Evolutionary conservation across 768 basidiomycete species (phyloP).

Genomic region (Boletus vinaceobasis): DNA sequence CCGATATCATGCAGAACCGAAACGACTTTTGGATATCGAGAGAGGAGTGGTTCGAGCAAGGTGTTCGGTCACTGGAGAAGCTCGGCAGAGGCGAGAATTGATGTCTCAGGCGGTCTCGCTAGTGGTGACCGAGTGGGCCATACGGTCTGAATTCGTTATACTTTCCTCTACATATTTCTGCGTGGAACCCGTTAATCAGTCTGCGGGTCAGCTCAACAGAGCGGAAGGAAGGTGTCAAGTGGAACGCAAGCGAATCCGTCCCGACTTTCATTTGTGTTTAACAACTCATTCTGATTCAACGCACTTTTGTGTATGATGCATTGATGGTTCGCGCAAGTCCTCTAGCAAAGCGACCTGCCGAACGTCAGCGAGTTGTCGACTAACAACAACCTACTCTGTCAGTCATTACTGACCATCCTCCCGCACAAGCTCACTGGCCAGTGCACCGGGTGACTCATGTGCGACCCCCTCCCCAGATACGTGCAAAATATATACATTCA

Average conservation of each 20-base stretch:
- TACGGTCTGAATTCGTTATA: not conserved
- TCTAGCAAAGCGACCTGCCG: not conserved
- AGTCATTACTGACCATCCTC: not conserved
- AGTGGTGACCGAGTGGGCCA: not conserved
- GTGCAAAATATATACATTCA: conserved; percentile 29
- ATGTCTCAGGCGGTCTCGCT: not conserved
- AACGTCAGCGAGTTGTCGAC: not conserved
- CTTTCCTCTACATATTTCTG: not conserved
- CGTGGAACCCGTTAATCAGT: not conserved
- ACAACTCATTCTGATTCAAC: no score
- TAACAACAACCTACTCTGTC: not conserved
- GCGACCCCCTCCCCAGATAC: not conserved
- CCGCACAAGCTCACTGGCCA: no score
- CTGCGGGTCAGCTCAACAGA: not conserved
- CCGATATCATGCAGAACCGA: conserved; percentile 96
- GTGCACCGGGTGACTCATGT: not conserved
- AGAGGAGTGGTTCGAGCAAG: conserved; percentile 95
- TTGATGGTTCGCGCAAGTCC: no score
- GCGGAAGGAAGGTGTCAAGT: no score
- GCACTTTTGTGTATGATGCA: no score
- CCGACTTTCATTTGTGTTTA: no score
- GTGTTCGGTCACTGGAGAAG: conserved; percentile 77
- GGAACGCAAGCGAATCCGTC: no score
- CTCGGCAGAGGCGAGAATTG: conserved; percentile 65
- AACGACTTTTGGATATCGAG: conserved; percentile 94